Evolutionary conservation across 768 basidiomycete genomes (phyloP).

Genomic region (Calocera viscosa): DNA sequence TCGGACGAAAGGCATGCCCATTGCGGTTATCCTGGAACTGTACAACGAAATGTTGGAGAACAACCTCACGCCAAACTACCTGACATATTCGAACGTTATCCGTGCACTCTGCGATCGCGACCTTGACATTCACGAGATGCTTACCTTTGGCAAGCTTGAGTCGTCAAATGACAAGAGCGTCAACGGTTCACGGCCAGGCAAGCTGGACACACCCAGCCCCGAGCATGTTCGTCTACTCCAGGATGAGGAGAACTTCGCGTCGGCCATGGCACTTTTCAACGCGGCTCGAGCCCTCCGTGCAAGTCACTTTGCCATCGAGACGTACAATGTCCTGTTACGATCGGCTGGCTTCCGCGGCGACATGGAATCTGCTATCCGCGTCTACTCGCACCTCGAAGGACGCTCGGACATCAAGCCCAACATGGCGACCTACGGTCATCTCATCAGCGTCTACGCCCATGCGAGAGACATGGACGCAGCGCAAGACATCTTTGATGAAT

Average conservation of each 20-base stretch:
- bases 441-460: conserved; percentile 48
- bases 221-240: conserved; percentile 35
- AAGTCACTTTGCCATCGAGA: conserved; percentile 21
- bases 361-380: conserved; percentile 46
- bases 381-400: conserved; percentile 52
- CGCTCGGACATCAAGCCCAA: conserved; percentile 21
- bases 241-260: conserved; percentile 55
- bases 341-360: conserved; percentile 47
- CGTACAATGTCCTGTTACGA: conserved; percentile 47
- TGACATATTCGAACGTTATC: conserved; percentile 54
- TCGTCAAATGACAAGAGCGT: conserved; percentile 14
- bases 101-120: conserved; percentile 53
- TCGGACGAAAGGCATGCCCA: conserved; percentile 37
- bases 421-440: conserved; percentile 34
- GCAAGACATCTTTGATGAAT: conserved; percentile 53
- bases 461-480: conserved; percentile 38
- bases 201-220: neutral
- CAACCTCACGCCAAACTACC: conserved; percentile 46
- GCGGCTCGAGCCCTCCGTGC: conserved; percentile 35
- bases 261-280: conserved; percentile 63
- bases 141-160: conserved; percentile 8
- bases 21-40: conserved; percentile 45
- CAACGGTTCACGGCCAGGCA: neutral
- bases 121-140: conserved; percentile 36
- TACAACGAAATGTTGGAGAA: conserved; percentile 61